A percentile compares a stretch with the other conserved stretches of the same genome.
Conservation (phyloP, 179 eudicot genomes). For the Drosera spatulata region DNA sequence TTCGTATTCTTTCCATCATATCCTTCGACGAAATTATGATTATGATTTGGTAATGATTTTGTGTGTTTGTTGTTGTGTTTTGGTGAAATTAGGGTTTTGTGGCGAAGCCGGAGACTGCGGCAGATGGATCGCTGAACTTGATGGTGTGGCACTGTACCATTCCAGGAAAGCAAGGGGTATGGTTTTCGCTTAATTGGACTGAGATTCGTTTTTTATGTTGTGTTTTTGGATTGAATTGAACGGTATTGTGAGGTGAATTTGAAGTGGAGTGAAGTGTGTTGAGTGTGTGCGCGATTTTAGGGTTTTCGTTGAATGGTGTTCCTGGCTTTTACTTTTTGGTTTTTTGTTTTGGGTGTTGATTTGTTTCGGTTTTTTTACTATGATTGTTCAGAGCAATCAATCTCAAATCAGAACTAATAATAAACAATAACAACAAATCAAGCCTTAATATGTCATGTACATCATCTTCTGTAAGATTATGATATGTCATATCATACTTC, state of each 20-base stretch:
- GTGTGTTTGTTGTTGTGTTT: neutral
- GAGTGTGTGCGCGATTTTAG: too few relatives aligned
- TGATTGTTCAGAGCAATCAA: too few relatives aligned
- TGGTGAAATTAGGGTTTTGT: slow-evolving; percentile 28
- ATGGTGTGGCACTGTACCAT: slow-evolving; percentile 6
- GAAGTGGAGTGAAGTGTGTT: neutral
- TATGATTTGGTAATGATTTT: neutral
- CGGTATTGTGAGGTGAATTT: neutral
- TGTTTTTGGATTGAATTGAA: neutral
- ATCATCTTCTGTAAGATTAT: too few relatives aligned
- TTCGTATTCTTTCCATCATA: slow-evolving; percentile 4
- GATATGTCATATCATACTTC: too few relatives aligned
- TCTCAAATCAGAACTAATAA: too few relatives aligned
- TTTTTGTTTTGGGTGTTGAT: too few relatives aligned
- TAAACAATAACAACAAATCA: too few relatives aligned
- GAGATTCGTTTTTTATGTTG: neutral
- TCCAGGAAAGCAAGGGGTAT: slow-evolving; percentile 35
- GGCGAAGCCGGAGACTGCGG: slow-evolving; percentile 27
- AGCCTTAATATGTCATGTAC: too few relatives aligned
- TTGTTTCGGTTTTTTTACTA: too few relatives aligned
- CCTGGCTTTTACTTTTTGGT: too few relatives aligned
- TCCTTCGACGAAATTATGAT: neutral
- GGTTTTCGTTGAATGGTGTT: too few relatives aligned
- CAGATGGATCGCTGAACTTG: slow-evolving; percentile 30
- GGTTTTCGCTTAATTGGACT: slow-evolving; percentile 3